Evolutionary conservation across 192 early-diverging fungal genomes (phyloP), one percentile per base, ranked within the genome.

Genomic region (Pecoramyces ruminantium): DNA sequence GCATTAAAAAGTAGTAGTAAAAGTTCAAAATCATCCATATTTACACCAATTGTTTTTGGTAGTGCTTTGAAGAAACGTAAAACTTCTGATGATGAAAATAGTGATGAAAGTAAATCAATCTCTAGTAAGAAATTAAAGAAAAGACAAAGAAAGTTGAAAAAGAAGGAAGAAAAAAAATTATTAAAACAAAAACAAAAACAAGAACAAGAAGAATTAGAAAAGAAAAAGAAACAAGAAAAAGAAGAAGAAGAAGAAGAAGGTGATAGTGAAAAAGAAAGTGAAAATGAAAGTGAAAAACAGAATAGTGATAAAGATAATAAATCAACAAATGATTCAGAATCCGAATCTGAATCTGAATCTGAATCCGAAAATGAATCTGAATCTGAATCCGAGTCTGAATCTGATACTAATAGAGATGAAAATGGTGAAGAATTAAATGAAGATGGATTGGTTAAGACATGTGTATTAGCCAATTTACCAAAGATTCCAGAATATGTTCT

Each of bases 351-450:
- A n/a, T 67, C 51, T 1, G 51, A 67, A 67, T 67, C 51, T 9
- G 51, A 67, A 13, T 51, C 42, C 1, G 25, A 67, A 34, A 6
- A 2, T 2, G 30, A 34, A 34, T 51, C 51, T n/a, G 51, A 67
- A n/a, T 67, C 51, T 1, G 51, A 67, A 67, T 67, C 51, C 1
- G 51, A 67, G 0, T 67, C 51, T n/a, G 51, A 67, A 67, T 67
- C 51, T 6, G 30, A 15, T 25, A 77, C 79, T 14, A 87, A 86
- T 87, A 85, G 81, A 12, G 42, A 83, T 30, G 83, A 89, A 78
- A 83, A 86, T 78, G 84, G 85, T 38, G 67, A 18, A 21, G 88
- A 87, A 5, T 86, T 87, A 81, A 58, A 79, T 29, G 77, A 88
- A 13, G n/a, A 80, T 78, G 42, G 84, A 17, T 42, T 79, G 25